A percentile compares a stretch with the other conserved stretches of the same genome.
These are phyloP conservation scores for Gynostemma pentaphyllum DNA, from an alignment of 306 rosid genomes.

Conservation along the genomic window DNA sequence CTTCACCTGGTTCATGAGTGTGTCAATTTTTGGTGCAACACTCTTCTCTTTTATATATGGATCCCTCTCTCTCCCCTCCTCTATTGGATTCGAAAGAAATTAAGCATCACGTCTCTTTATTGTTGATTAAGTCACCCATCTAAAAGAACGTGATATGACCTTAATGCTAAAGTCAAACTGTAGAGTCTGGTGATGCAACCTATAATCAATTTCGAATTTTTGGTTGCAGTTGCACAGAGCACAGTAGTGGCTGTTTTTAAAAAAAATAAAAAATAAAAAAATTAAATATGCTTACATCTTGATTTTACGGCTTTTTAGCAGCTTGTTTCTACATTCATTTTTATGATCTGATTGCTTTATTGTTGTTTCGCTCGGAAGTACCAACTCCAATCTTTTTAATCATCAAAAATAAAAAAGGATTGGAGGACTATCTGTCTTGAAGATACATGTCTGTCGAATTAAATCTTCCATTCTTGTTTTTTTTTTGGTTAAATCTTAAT, in stretches of 20 bases:
- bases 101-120: background rate
- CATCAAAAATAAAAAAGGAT: background rate
- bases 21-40: background rate
- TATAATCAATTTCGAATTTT: background rate
- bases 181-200: background rate
- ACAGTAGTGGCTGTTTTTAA: too few species aligned
- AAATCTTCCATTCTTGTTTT: too few species aligned
- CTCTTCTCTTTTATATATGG: too few species aligned
- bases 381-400: background rate
- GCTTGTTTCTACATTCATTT: background rate
- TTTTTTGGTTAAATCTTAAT: too few species aligned
- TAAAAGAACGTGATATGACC: background rate
- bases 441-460: too few species aligned
- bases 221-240: too few species aligned
- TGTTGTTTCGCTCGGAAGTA: background rate
- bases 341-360: background rate
- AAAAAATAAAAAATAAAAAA: too few species aligned
- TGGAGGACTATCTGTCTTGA: background rate
- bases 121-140: background rate
- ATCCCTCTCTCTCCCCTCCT: background rate
- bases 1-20: background rate
- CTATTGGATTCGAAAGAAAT: background rate
- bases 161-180: background rate
- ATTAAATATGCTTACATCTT: too few species aligned
- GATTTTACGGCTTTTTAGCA: background rate